Conservation (phyloP, 768 basidiomycete genomes). For the Pleurotus pulmonarius region DNA sequence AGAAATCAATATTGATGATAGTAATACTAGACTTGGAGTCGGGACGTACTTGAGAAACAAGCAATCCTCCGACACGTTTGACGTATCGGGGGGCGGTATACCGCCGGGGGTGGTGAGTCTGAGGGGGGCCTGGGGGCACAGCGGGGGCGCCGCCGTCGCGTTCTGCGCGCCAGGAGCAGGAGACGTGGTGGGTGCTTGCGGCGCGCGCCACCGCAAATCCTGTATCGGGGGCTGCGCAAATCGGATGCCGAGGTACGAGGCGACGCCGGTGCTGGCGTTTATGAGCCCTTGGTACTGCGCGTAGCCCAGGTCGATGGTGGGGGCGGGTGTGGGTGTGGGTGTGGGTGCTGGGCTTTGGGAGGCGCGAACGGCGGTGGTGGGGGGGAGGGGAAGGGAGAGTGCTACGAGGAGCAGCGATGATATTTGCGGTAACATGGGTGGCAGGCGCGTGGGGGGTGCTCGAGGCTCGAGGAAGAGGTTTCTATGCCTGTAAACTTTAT, state of each 20-base stretch:
- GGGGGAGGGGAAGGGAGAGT: too few species aligned
- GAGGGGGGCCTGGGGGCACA: conserved; percentile 14
- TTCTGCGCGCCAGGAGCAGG: conserved; percentile 13
- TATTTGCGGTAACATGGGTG: too few species aligned
- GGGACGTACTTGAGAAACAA: conserved; percentile 5
- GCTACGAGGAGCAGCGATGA: too few species aligned
- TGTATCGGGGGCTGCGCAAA: conserved; percentile 29
- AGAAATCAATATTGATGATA: too few species aligned
- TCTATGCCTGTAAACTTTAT: too few species aligned
- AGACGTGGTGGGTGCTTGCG: too few species aligned
- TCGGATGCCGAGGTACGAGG: conserved; percentile 23
- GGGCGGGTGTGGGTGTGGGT: too few species aligned
- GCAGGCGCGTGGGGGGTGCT: too few species aligned
- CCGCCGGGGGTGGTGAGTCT: not conserved
- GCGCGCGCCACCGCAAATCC: conserved; percentile 12
- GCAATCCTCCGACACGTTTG: conserved; percentile 8
- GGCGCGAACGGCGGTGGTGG: too few species aligned
- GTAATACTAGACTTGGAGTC: too few species aligned
- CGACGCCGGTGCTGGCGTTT: conserved; percentile 16
- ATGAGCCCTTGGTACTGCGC: conserved; percentile 23
- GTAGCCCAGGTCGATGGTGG: conserved; percentile 28
- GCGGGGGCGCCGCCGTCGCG: conserved; percentile 12
- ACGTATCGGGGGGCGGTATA: not conserved
- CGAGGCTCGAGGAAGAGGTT: too few species aligned
- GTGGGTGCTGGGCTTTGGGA: too few species aligned